phyloP scores from a whole-genome alignment of 1,139 yeast genomes.

The Taphrina betulina region DNA sequence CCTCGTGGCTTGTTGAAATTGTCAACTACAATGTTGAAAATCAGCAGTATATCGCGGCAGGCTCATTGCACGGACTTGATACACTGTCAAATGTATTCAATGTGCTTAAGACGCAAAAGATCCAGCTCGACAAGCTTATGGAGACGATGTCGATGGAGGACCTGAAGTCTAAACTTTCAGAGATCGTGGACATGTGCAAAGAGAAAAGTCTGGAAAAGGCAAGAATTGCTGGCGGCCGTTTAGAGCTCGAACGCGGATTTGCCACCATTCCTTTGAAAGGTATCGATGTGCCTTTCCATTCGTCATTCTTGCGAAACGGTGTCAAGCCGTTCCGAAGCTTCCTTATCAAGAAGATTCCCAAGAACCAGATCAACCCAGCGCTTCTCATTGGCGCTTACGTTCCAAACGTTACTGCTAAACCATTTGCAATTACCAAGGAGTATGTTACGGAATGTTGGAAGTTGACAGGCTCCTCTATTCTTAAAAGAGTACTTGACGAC shows the following conservation, averaged over 20 bases:
- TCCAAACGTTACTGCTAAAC: slow-evolving; percentile 98
- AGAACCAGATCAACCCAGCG: slow-evolving; percentile 91
- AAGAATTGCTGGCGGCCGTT: slow-evolving; percentile 59
- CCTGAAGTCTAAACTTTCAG: slow-evolving; percentile 81
- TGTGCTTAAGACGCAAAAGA: slow-evolving; percentile 87
- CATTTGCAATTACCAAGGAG: slow-evolving; percentile 91
- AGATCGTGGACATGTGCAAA: slow-evolving; percentile 82
- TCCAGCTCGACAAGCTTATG: slow-evolving; percentile 85
- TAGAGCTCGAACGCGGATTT: slow-evolving; percentile 94
- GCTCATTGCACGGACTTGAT: slow-evolving; percentile 94
- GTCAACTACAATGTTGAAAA: slow-evolving; percentile 98
- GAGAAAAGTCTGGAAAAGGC: slow-evolving; percentile 79
- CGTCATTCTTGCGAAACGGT: slow-evolving; percentile 94
- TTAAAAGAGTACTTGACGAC: slow-evolving; percentile 83
- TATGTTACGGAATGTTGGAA: slow-evolving; percentile 94
- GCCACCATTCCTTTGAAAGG: slow-evolving; percentile 98
- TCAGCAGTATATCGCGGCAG: slow-evolving; percentile 97
- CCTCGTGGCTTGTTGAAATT: slow-evolving; percentile 94
- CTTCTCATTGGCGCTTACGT: slow-evolving; percentile 91
- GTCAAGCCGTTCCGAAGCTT: slow-evolving; percentile 98
- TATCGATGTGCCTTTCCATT: slow-evolving; percentile 98
- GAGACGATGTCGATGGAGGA: slow-evolving; percentile 78
- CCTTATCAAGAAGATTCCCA: slow-evolving; percentile 91
- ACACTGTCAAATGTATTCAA: slow-evolving; percentile 90
- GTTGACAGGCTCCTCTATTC: slow-evolving; percentile 86